Evolutionary conservation across 192 early-diverging fungal species (phyloP), one percentile per base, ranked within the genome.

Genomic region (Backusella tuberculispora): DNA sequence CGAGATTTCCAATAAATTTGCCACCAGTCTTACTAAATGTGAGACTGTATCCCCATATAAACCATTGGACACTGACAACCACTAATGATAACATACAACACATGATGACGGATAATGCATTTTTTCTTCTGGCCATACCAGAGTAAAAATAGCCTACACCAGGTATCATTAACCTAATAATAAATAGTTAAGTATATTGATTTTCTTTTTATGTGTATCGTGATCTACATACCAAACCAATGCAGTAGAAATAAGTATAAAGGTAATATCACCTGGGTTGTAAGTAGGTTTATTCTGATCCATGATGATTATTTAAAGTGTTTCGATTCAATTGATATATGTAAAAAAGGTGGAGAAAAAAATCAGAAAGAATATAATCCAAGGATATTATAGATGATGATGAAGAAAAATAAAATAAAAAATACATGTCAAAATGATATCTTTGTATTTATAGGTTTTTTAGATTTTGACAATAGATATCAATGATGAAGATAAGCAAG

Each of bases 91-190:
- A 84, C 75, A 93, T 86, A 50, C 89, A 94, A 47, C 95, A 84
- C 85, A 97, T 91, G 41, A 98, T 91, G 69, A 99, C 76, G 10
- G 94, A 94, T 13, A 99, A 87, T 1, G 95, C 92, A 86, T 97
- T 97, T 84, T 99, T 99, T 76, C 87, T 87, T 34, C 96, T 86
- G 10, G 93, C 90, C 91, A 98, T 91, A 42, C 98, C 98, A 66
- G 94, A 94, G 87, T 99, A 99, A 73, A 98, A 96, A 83, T 96
- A 91, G 5, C 95, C 96, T 37, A 99, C 89, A 44, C 95, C 97
- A 1, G 97, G 97, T 26, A 91, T 90, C 96, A 99, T 99, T 74
- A 99, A 85, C 68, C 68, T 56, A 56, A 24, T 21, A 56, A 21
- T 10, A 50, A 19, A 8, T 56, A 50, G 3, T 12, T 56, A 3